phyloP scores from a whole-genome alignment of 371 early-diverging fungal genomes.

The Mucor circinelloides region DNA sequence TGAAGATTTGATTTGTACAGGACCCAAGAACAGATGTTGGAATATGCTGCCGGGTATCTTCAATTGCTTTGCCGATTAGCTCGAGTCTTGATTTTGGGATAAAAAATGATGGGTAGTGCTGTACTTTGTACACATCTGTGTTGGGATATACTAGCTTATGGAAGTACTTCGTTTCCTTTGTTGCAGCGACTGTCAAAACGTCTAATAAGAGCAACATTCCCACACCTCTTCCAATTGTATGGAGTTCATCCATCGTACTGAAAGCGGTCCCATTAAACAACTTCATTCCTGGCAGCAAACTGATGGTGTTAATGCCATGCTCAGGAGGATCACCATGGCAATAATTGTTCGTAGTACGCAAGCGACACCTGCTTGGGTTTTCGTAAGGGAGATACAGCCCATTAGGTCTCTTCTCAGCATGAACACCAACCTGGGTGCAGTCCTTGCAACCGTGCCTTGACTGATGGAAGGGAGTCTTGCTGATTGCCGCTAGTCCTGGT shows the following conservation, averaged over 20 bases:
- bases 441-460: not conserved
- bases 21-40: too few relatives aligned
- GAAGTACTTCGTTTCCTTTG: not conserved
- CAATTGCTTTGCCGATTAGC: too few relatives aligned
- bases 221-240: not conserved
- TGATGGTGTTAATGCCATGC: not conserved
- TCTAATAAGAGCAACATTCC: not conserved
- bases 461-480: not conserved
- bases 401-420: not conserved
- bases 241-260: not conserved
- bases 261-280: not conserved
- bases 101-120: too few relatives aligned
- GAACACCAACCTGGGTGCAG: not conserved
- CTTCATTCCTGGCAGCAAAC: not conserved
- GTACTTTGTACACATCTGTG: too few relatives aligned
- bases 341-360: not conserved
- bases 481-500: not conserved
- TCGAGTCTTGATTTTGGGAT: too few relatives aligned
- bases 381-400: not conserved
- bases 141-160: too few relatives aligned
- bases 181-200: not conserved
- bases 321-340: not conserved
- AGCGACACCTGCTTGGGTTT: too few relatives aligned
- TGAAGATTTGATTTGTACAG: too few relatives aligned
- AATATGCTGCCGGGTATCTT: too few relatives aligned